Percentiles rank a stretch among this genome's conserved stretches.
These are phyloP conservation scores for Cercospora sesami DNA, from an alignment of 2,329 filamentous ascomycete species.

Conservation along the genomic window DNA sequence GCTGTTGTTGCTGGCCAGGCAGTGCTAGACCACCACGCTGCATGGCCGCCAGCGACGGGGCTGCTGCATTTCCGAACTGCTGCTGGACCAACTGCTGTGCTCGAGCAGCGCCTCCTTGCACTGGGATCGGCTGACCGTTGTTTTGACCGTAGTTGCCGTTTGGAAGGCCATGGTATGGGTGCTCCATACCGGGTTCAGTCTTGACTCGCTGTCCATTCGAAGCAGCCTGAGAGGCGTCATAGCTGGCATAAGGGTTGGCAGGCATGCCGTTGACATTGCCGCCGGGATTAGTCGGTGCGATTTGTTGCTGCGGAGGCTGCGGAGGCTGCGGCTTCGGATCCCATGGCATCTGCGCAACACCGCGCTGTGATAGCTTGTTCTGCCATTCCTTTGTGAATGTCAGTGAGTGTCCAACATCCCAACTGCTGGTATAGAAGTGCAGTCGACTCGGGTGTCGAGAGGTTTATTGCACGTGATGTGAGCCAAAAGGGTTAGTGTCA, in stretches of 20 bases:
- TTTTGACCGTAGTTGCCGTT: slow-evolving; percentile 31
- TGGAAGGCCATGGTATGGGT: slow-evolving; percentile 35
- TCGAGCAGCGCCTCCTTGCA: slow-evolving; percentile 45
- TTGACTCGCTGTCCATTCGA: slow-evolving; percentile 53
- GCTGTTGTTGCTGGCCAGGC: slow-evolving; percentile 35
- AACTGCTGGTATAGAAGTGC: neutral
- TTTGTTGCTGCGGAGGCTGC: slow-evolving; percentile 40
- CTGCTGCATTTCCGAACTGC: slow-evolving; percentile 64
- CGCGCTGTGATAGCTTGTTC: slow-evolving; percentile 78
- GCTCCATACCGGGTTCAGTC: slow-evolving; percentile 49
- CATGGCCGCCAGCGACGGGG: slow-evolving; percentile 65
- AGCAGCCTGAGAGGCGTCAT: slow-evolving; percentile 33
- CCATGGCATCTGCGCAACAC: slow-evolving; percentile 90
- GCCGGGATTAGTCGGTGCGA: slow-evolving; percentile 32
- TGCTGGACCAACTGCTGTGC: slow-evolving; percentile 58
- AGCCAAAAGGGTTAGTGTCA: slow-evolving; percentile 40
- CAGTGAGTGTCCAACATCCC: slow-evolving; percentile 9
- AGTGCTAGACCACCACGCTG: slow-evolving; percentile 39
- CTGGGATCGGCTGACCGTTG: slow-evolving; percentile 18
- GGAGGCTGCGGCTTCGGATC: slow-evolving; percentile 75
- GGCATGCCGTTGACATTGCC: slow-evolving; percentile 27
- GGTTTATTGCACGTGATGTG: slow-evolving; percentile 29
- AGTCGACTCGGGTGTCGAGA: neutral
- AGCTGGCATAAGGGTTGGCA: slow-evolving; percentile 25
- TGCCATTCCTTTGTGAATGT: slow-evolving; percentile 75